Base-by-base conservation (phyloP, 2,329 filamentous ascomycete species). In the Aureobasidium sp. region DNA sequence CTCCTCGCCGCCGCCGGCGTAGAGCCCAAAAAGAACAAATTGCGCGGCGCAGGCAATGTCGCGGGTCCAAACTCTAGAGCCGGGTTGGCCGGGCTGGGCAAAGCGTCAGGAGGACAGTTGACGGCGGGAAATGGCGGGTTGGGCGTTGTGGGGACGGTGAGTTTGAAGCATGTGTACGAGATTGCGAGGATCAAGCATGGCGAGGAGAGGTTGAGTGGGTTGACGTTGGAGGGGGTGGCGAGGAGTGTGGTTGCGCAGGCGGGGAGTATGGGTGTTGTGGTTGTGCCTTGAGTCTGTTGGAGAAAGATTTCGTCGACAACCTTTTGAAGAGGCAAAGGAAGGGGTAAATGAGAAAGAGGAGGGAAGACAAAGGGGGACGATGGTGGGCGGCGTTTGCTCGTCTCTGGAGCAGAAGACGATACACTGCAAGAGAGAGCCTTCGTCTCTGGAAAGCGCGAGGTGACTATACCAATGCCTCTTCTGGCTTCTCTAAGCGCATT, bases 101-200 rank as follows among this genome's bases (percentile, higher is more conserved):
- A 72, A 72, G 75, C 53, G 70, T 73, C 65, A 4, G 66, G 64
- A 45, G 60, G 61, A 0, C 64, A 62, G 14, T 62, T 59, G 48
- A 62, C 48, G n/a, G 54, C 42, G 6, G 66, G 72, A 6, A 88
- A 85, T 61, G 88, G 90, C 0, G 89, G 87, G 0, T 81, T 87
- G 64, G 90, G 96, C 68, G 85, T 79, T 8, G 84, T 96, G n/a
- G 94, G 93, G 62, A 88, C 84, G 3, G 82, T 99, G 61, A 94
- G 88, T 70, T 78, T 99, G 70, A 99, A 99, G 81, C 94, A 99
- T 77, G 80, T 99, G 24, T 97, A 91, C 77, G 93, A 97, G 78
- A 97, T 99, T 75, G 94, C 94, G 67, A 92, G 90, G 81, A 95
- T 99, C 71, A 99, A 99, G 82, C 88, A 76, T 60, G 66, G 67